Evolutionary conservation across 306 rosid species (phyloP).

Genomic region (Rosa chinensis): DNA sequence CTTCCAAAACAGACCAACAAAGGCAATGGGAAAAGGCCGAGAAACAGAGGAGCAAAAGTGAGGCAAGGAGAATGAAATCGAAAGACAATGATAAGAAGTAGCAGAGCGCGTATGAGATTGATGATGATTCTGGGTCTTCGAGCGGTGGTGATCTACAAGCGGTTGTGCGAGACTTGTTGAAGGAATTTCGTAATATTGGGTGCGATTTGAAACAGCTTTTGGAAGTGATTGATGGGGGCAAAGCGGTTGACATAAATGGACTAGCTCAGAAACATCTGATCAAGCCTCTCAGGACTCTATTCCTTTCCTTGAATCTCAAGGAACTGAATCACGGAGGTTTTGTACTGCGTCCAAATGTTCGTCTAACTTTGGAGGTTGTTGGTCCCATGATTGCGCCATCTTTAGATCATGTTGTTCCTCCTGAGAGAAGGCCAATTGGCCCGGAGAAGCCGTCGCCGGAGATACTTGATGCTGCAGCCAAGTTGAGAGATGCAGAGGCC

Average conservation of each 20-base stretch:
- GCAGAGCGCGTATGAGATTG: conserved; percentile 38
- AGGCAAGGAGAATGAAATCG: conserved; percentile 38
- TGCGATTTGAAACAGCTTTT: conserved; percentile 72
- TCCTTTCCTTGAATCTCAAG: conserved; percentile 60
- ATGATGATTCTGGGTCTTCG: conserved; percentile 27
- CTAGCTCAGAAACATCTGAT: conserved; percentile 58
- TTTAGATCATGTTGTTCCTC: conserved; percentile 42
- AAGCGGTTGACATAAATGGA: conserved; percentile 88
- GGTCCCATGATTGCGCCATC: conserved; percentile 51
- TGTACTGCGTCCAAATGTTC: conserved; percentile 53
- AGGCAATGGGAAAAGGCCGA: not conserved
- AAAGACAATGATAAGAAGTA: conserved; percentile 35
- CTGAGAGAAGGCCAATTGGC: conserved; percentile 67
- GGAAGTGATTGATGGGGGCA: conserved; percentile 82
- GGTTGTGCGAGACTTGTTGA: conserved; percentile 46
- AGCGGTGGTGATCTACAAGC: conserved; percentile 45
- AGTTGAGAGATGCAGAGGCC: conserved; percentile 79
- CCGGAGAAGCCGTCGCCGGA: conserved; percentile 94
- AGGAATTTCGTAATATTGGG: conserved; percentile 61
- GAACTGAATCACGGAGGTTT: conserved; percentile 57
- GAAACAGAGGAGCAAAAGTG: conserved; percentile 31
- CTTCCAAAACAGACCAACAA: conserved; percentile 46
- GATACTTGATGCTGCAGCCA: conserved; percentile 91
- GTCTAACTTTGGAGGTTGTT: conserved; percentile 67
- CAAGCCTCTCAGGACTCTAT: conserved; percentile 66